Evolutionary conservation across 306 rosid species (phyloP).

Genomic region (Luffa aegyptiaca): DNA sequence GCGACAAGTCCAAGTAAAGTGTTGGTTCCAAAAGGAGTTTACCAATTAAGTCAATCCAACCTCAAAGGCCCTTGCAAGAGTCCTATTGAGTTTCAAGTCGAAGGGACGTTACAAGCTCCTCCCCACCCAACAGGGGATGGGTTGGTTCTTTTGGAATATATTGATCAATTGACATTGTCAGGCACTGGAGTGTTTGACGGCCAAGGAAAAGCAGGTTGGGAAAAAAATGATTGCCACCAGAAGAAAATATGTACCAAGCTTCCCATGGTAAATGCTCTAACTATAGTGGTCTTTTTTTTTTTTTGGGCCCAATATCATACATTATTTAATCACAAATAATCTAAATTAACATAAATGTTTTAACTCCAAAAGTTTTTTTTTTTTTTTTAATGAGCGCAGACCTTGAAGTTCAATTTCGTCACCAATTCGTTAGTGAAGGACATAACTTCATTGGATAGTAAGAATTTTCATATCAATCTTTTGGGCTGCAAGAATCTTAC

Average conservation of each 20-base stretch:
- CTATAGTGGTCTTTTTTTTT: neutral
- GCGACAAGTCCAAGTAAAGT: conserved; percentile 3
- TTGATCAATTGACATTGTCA: too few species aligned
- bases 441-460: neutral
- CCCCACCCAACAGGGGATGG: neutral
- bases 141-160: conserved; percentile 22
- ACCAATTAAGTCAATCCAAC: neutral
- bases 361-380: too few species aligned
- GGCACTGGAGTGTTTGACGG: conserved; percentile 41
- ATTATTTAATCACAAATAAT: too few species aligned
- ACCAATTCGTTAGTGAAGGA: neutral
- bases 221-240: conserved; percentile 12
- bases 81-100: conserved; percentile 12
- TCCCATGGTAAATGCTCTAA: conserved; percentile 17
- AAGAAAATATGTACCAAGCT: conserved; percentile 3
- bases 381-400: neutral
- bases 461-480: neutral
- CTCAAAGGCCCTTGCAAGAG: conserved; percentile 34
- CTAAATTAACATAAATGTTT: too few species aligned
- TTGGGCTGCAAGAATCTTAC: neutral
- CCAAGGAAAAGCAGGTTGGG: conserved; percentile 32
- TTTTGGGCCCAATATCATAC: neutral
- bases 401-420: neutral
- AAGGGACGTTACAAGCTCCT: conserved; percentile 32
- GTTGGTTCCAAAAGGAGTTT: conserved; percentile 12